Evolutionary conservation across 495 filamentous ascomycete genomes (phyloP).

Genomic region (Lepidopterella palustris): DNA sequence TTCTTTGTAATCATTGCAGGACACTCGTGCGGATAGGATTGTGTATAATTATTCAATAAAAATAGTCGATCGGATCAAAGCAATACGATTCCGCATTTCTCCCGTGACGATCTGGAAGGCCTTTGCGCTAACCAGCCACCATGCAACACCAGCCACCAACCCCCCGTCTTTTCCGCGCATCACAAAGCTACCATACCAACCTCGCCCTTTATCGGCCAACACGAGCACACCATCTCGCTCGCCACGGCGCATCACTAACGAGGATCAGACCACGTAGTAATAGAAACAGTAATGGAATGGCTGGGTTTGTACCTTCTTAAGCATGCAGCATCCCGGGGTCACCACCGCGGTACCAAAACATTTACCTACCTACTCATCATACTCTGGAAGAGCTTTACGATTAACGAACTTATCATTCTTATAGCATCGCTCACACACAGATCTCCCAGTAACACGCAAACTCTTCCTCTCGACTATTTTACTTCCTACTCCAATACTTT

Average conservation of each 20-base stretch:
- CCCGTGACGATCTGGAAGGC: too few relatives aligned
- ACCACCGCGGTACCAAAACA: neutral
- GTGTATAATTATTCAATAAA: too few relatives aligned
- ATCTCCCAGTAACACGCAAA: neutral
- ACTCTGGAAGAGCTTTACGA: neutral
- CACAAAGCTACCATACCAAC: slow-evolving; percentile 14
- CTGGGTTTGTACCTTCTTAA: slow-evolving; percentile 19
- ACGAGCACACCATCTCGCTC: slow-evolving; percentile 9
- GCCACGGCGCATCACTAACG: slow-evolving; percentile 11
- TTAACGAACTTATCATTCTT: neutral
- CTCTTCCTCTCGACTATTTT: neutral
- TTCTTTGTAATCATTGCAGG: too few relatives aligned
- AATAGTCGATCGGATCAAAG: too few relatives aligned
- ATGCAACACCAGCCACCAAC: slow-evolving; percentile 7
- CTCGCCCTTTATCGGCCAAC: slow-evolving; percentile 24
- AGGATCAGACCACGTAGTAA: slow-evolving; percentile 8
- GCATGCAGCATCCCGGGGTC: slow-evolving; percentile 12
- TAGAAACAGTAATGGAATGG: slow-evolving; percentile 17
- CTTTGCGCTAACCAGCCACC: neutral
- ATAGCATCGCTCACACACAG: neutral
- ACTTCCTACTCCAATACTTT: neutral
- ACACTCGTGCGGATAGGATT: too few relatives aligned
- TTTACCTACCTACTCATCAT: neutral
- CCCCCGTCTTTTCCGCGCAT: slow-evolving; percentile 6
- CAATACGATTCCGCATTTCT: too few relatives aligned